Base-by-base conservation (phyloP, 345 rosid genomes). In the Pistacia integerrima region DNA sequence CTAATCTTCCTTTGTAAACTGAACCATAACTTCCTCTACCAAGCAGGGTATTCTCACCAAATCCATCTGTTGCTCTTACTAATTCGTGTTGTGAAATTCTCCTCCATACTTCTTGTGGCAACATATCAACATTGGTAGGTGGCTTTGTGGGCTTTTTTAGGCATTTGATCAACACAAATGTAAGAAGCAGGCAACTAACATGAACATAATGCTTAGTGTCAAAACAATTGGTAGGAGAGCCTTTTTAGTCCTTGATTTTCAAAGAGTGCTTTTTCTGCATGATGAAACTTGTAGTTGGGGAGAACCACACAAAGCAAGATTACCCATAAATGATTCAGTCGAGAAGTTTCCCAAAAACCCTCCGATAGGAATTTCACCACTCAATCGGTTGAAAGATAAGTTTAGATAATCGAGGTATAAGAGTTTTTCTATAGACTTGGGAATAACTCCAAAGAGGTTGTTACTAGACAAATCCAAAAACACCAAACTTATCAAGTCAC, bases 351-450 rank as follows among this genome's bases (percentile, higher is more conserved):
- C 3, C 2, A 74, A 67, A 11, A 25, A 6, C 11, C 82, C 78
- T 74, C n/a, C 25, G 1, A 1, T 55, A 8, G 68, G 82, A 69
- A 79, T 57, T 70, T 79, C 68, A 51, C 81, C 81, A 44, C 57
- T 33, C 4, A 75, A 25, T 13, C 22, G 16, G 3, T 79, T 74
- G 72, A 74, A 75, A 48, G 72, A 75, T 8, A 46, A 8, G 11
- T 79, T 74, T 3, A 70, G 8, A 56, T 28, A 14, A 2, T 54
- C 46, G 20, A 79, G 58, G 14, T 28, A 41, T 11, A 3, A 18
- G 3, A 79, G 71, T 2, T 14, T 18, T 38, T 79, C 75, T 11
- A 79, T 18, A 5, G 81, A 78, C 18, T 51, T 68, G 30, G 77
- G 77, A 25, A 78, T 68, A 3, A 0, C 18, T 49, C 73, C 76